phyloP scores from a whole-genome alignment of 2,329 filamentous ascomycete species.

The Colletotrichum zoysiae region DNA sequence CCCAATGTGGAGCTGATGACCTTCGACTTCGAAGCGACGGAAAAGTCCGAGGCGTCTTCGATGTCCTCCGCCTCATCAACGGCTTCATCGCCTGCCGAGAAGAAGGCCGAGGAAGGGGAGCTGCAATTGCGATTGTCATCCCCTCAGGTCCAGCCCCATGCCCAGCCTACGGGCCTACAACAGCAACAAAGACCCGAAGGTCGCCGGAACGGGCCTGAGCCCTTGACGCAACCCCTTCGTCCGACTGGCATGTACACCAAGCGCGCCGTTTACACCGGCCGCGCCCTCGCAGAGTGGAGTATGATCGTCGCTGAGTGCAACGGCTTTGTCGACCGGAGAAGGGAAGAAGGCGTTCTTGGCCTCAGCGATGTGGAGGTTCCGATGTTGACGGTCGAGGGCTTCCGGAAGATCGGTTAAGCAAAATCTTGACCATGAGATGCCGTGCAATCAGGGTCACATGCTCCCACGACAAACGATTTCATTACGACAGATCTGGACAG shows the following conservation, averaged over 20 bases:
- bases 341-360: slow-evolving; percentile 77
- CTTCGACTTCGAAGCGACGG: slow-evolving; percentile 28
- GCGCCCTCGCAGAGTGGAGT: slow-evolving; percentile 83
- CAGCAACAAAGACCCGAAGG: slow-evolving; percentile 43
- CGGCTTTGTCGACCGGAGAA: slow-evolving; percentile 82
- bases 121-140: slow-evolving; percentile 44
- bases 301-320: slow-evolving; percentile 83
- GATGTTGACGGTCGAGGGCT: slow-evolving; percentile 56
- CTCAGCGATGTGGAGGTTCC: slow-evolving; percentile 75
- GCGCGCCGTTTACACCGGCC: slow-evolving; percentile 73
- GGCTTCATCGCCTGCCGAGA: slow-evolving; percentile 28
- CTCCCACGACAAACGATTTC: slow-evolving; percentile 10
- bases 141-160: slow-evolving; percentile 42
- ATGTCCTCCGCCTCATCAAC: slow-evolving; percentile 31
- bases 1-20: slow-evolving; percentile 35
- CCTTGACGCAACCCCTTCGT: slow-evolving; percentile 58
- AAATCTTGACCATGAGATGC: background rate
- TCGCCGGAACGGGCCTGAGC: slow-evolving; percentile 45
- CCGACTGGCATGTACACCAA: slow-evolving; percentile 60
- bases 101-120: slow-evolving; percentile 44
- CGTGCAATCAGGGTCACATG: background rate
- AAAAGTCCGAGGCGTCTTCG: slow-evolving; percentile 36
- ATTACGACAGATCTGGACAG: slow-evolving; percentile 10
- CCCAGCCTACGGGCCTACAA: slow-evolving; percentile 29
- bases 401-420: slow-evolving; percentile 47